Conservation (phyloP, 2,329 filamentous ascomycete species). For the Fusarium hainanense region DNA sequence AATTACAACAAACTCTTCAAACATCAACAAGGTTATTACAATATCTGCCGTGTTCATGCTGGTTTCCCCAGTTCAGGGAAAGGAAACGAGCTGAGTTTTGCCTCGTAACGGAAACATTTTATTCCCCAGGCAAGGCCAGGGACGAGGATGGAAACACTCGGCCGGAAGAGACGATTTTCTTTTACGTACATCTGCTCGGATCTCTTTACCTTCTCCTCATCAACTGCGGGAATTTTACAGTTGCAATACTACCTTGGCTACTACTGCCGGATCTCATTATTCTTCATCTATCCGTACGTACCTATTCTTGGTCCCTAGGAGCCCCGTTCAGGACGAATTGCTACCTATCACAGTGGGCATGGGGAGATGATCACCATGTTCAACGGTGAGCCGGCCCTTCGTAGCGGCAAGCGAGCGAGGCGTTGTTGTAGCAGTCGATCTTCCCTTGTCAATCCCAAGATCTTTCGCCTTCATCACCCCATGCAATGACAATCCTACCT, state of each 20-base stretch:
- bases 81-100: constrained; percentile 26
- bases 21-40: neutral
- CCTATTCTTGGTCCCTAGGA: constrained; percentile 28
- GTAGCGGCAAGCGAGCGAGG: constrained; percentile 14
- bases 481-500: constrained; percentile 9
- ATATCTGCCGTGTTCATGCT: constrained; percentile 27
- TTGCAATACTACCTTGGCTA: neutral
- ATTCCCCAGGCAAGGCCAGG: constrained; percentile 17
- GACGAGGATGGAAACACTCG: constrained; percentile 5
- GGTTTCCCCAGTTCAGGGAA: constrained; percentile 1
- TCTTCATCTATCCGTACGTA: constrained; percentile 9
- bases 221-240: constrained; percentile 7
- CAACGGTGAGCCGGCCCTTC: constrained; percentile 30
- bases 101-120: constrained; percentile 36
- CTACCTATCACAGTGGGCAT: constrained; percentile 22
- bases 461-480: constrained; percentile 16
- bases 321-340: constrained; percentile 13
- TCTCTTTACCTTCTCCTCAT: constrained; percentile 6
- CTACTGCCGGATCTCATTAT: neutral
- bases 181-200: constrained; percentile 6
- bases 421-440: constrained; percentile 31
- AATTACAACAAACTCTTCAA: constrained; percentile 11
- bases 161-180: neutral
- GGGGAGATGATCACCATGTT: constrained; percentile 22
- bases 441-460: constrained; percentile 27